Evolutionary conservation across 306 rosid genomes (phyloP).

Genomic region (Malus sylvestris): DNA sequence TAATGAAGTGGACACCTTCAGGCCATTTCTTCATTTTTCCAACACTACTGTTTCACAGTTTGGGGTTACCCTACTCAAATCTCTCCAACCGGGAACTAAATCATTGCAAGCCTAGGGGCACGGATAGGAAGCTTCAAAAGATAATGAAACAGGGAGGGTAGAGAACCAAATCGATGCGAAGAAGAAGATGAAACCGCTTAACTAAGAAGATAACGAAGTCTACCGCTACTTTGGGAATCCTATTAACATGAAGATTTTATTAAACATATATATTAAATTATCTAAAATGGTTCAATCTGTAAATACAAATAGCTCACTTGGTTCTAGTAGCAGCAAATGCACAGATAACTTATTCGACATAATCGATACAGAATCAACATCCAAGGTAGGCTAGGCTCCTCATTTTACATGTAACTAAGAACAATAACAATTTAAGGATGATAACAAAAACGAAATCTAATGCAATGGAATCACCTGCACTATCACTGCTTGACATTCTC

Average conservation of each 20-base stretch:
- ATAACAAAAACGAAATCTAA: not conserved
- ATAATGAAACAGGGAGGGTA: not conserved
- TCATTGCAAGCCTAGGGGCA: not conserved
- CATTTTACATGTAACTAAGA: conserved; percentile 5
- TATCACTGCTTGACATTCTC: conserved; percentile 58
- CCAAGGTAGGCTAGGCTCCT: conserved; percentile 11
- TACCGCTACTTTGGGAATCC: not conserved
- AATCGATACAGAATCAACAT: conserved; percentile 25
- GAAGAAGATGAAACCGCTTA: not conserved
- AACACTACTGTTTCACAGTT: too few species aligned
- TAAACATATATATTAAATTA: not conserved
- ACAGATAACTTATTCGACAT: conserved; percentile 24
- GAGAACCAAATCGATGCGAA: not conserved
- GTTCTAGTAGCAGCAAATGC: not conserved
- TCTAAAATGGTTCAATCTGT: not conserved
- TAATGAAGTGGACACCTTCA: not conserved
- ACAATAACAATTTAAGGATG: not conserved
- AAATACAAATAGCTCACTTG: not conserved
- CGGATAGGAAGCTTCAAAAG: not conserved
- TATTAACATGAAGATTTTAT: not conserved
- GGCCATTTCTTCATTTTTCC: not conserved
- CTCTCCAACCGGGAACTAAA: not conserved
- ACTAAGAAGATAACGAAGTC: not conserved
- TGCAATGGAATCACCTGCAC: conserved; percentile 15
- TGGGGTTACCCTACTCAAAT: not conserved